These are phyloP conservation scores for Aspergillus melleus DNA, from an alignment of 2,329 filamentous ascomycete species.

Conservation along the genomic window DNA sequence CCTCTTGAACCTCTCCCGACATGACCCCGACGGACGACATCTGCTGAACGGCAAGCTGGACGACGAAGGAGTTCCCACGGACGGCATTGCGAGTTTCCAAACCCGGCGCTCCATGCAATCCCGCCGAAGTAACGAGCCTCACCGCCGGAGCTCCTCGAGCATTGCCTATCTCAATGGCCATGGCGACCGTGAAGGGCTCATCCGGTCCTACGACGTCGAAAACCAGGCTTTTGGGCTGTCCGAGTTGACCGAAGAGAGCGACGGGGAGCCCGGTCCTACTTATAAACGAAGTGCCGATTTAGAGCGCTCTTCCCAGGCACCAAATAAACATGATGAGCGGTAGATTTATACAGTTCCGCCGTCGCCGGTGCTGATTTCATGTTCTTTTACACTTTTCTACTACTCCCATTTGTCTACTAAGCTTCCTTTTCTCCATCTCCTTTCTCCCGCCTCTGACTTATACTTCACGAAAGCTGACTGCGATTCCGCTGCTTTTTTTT, in stretches of 20 bases:
- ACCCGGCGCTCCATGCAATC: conserved; percentile 93
- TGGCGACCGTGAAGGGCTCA: conserved; percentile 76
- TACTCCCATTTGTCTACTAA: conserved; percentile 19
- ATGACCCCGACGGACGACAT: conserved; percentile 78
- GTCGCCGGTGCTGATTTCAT: neutral
- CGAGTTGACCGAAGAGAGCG: conserved; percentile 76
- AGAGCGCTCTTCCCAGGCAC: conserved; percentile 25
- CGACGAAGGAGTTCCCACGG: conserved; percentile 77
- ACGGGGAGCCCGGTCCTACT: conserved; percentile 49
- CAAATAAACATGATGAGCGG: conserved; percentile 35
- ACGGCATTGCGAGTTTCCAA: conserved; percentile 84
- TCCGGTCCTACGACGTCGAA: conserved; percentile 87
- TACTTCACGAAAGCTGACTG: neutral
- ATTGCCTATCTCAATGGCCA: conserved; percentile 56
- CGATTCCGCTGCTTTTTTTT: neutral
- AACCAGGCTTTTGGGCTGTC: conserved; percentile 72
- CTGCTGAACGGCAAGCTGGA: conserved; percentile 59
- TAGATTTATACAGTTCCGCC: conserved; percentile 23
- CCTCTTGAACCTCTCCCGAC: conserved; percentile 89
- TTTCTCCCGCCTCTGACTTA: neutral
- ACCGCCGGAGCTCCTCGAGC: conserved; percentile 63
- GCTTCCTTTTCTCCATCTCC: conserved; percentile 19
- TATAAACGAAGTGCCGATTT: conserved; percentile 29
- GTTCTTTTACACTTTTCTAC: conserved; percentile 7
- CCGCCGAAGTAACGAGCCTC: conserved; percentile 65